These are phyloP conservation scores for Phlebopus sp. DNA, from an alignment of 1,284 basidiomycete genomes.

Conservation along the genomic window DNA sequence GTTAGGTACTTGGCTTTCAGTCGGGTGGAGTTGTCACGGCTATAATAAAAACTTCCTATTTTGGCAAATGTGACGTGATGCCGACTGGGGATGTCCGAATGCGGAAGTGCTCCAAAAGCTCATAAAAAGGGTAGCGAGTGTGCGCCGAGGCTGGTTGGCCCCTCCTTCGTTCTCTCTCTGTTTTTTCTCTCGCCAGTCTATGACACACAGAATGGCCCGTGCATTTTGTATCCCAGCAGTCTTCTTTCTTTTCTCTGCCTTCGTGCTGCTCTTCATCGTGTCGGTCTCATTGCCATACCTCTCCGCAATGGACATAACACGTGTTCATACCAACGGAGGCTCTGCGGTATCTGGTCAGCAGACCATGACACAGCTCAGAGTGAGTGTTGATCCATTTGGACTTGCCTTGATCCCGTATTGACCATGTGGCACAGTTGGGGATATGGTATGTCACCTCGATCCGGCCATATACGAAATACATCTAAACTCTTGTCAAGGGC, in stretches of 20 bases:
- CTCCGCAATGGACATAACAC: constrained; percentile 59
- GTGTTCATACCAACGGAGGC: constrained; percentile 45
- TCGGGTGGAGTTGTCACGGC: too few relatives aligned
- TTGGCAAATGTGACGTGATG: too few relatives aligned
- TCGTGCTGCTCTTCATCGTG: constrained; percentile 63
- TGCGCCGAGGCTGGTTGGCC: too few relatives aligned
- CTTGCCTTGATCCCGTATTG: constrained; percentile 1
- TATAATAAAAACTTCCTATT: too few relatives aligned
- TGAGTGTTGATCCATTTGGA: constrained; percentile 36
- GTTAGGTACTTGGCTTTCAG: too few relatives aligned
- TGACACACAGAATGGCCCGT: constrained; percentile 41
- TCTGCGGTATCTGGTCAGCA: constrained; percentile 31
- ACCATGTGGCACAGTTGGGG: constrained; percentile 22
- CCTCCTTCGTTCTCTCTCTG: too few relatives aligned
- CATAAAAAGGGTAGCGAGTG: too few relatives aligned
- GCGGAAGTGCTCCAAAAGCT: too few relatives aligned
- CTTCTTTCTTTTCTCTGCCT: constrained; percentile 58
- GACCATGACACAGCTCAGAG: constrained; percentile 49
- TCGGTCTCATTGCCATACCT: constrained; percentile 70
- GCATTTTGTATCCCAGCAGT: constrained; percentile 64
- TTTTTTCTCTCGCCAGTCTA: not conserved
- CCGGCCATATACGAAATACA: not conserved
- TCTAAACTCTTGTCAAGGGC: constrained; percentile 20
- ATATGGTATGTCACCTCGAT: constrained; percentile 23
- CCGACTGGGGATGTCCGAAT: too few relatives aligned